Evolutionary conservation across 2,329 filamentous ascomycete species (phyloP).

Genomic region (Pseudogymnoascus sp.): DNA sequence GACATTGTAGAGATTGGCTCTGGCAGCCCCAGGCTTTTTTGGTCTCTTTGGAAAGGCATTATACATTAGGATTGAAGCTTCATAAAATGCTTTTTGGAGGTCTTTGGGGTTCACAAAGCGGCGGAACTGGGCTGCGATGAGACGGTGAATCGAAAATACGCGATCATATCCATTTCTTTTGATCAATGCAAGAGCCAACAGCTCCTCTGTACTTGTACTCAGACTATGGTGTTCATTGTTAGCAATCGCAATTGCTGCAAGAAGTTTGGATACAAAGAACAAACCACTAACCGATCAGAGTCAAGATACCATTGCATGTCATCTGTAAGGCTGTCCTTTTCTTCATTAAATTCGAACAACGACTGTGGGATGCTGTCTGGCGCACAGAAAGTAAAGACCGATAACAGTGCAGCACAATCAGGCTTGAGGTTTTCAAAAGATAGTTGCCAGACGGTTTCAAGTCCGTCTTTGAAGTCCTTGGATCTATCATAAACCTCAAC

Average conservation of each 20-base stretch:
- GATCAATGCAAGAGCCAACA: not conserved
- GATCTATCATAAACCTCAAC: not conserved
- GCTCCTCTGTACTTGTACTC: not conserved
- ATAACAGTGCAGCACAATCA: not conserved
- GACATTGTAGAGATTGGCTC: not conserved
- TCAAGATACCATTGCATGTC: not conserved
- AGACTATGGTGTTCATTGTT: not conserved
- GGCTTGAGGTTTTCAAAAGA: not conserved
- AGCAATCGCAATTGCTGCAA: not conserved
- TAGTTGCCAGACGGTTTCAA: not conserved
- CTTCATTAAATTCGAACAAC: not conserved
- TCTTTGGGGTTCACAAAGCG: not conserved
- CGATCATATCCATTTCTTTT: not conserved
- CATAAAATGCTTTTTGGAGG: not conserved
- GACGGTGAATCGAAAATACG: not conserved
- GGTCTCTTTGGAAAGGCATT: not conserved
- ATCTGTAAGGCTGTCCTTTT: not conserved
- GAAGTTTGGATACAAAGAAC: not conserved
- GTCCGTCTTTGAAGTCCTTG: not conserved
- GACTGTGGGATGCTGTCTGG: not conserved
- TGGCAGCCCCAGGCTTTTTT: not conserved
- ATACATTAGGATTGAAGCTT: not conserved
- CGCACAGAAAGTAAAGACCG: not conserved
- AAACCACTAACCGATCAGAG: not conserved
- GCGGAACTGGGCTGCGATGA: not conserved